These are phyloP conservation scores for Mycena chlorophos DNA, from an alignment of 768 basidiomycete species.

Conservation along the genomic window DNA sequence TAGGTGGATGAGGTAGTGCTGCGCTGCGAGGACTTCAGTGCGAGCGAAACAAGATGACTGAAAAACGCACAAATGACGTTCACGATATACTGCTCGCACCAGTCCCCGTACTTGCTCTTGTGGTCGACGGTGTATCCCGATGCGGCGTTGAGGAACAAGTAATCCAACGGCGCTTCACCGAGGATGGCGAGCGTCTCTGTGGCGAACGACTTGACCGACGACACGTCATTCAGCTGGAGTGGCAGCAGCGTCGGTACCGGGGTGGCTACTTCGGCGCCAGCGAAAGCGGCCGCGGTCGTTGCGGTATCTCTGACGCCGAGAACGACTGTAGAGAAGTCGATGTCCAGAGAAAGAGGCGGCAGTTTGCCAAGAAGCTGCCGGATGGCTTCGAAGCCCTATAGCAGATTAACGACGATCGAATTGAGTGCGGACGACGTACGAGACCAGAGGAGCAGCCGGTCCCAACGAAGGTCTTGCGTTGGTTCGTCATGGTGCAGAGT, in stretches of 20 bases:
- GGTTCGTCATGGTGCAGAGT: no score
- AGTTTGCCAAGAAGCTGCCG: slow-evolving; percentile 15
- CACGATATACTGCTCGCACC: slow-evolving; percentile 16
- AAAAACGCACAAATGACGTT: slow-evolving; percentile 12
- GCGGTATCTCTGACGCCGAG: slow-evolving; percentile 17
- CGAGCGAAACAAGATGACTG: neutral
- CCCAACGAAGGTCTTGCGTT: slow-evolving; percentile 16
- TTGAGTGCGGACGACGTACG: neutral
- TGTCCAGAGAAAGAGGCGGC: neutral
- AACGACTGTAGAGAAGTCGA: slow-evolving; percentile 6
- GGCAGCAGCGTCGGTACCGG: slow-evolving; percentile 12
- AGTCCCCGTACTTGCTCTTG: slow-evolving; percentile 1
- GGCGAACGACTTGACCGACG: slow-evolving; percentile 13
- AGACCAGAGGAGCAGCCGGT: slow-evolving; percentile 18
- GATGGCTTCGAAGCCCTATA: slow-evolving; percentile 17
- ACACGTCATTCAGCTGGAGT: slow-evolving; percentile 12
- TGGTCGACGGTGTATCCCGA: neutral
- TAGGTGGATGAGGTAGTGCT: slow-evolving; percentile 19
- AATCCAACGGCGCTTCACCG: slow-evolving; percentile 6
- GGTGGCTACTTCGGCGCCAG: neutral
- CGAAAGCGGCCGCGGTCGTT: slow-evolving; percentile 4
- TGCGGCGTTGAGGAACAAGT: slow-evolving; percentile 15
- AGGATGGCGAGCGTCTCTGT: slow-evolving; percentile 5
- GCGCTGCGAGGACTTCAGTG: neutral
- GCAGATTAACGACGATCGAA: neutral